Conservation (phyloP, 768 basidiomycete genomes). For the Podaxis sp. region DNA sequence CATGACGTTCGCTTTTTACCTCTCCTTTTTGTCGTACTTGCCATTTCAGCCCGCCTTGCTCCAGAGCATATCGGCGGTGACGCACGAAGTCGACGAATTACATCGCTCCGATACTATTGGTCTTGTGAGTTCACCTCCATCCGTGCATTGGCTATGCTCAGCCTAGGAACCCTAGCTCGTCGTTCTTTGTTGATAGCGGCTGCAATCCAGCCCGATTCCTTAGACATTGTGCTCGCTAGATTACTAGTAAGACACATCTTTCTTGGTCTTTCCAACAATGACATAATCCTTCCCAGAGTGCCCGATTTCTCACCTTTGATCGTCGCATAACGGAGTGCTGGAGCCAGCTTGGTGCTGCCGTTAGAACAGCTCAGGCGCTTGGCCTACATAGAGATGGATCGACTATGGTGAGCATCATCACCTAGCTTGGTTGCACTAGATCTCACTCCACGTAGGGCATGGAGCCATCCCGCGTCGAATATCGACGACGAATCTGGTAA, state of each 20-base stretch:
- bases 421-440: neutral
- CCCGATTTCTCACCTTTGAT: constrained; percentile 63
- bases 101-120: constrained; percentile 92
- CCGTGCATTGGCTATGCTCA: constrained; percentile 14
- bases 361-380: constrained; percentile 89
- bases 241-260: constrained; percentile 59
- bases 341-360: constrained; percentile 91
- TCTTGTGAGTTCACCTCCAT: constrained; percentile 58
- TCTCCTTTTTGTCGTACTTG: constrained; percentile 89
- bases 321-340: constrained; percentile 92
- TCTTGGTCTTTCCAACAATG: neutral
- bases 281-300: constrained; percentile 32
- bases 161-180: constrained; percentile 49
- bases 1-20: constrained; percentile 83
- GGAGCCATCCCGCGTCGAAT: constrained; percentile 76
- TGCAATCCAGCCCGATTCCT: constrained; percentile 87
- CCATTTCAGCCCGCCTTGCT: constrained; percentile 80
- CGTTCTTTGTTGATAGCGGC: constrained; percentile 86
- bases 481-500: constrained; percentile 86
- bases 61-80: constrained; percentile 84
- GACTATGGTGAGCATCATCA: constrained; percentile 53
- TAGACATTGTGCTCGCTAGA: constrained; percentile 91
- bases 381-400: constrained; percentile 89
- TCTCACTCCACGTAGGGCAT: constrained; percentile 44
- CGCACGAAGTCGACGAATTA: constrained; percentile 66